phyloP scores from a whole-genome alignment of 2,329 filamentous ascomycete genomes.

The Ustulina deusta region DNA sequence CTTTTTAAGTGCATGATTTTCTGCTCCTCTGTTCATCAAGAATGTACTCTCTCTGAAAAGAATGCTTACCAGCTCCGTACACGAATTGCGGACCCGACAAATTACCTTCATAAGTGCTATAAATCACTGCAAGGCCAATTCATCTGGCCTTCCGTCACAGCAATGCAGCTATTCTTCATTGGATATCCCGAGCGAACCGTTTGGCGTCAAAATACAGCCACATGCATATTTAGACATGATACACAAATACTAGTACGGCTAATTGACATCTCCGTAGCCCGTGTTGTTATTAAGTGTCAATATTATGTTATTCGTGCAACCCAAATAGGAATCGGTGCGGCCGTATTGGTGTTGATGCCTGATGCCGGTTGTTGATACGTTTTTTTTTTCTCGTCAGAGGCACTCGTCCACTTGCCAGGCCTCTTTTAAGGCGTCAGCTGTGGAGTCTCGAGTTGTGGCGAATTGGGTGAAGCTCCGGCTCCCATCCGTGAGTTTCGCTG shows the following conservation, averaged over 20 bases:
- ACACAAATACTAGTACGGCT: background rate
- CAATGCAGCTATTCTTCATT: background rate
- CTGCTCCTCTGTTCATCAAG: too few species aligned
- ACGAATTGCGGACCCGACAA: background rate
- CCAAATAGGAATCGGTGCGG: background rate
- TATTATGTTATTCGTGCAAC: constrained; percentile 14
- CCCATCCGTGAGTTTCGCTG: background rate
- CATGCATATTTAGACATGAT: background rate
- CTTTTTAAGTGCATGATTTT: background rate
- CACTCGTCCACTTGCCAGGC: constrained; percentile 1
- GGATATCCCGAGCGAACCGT: too few species aligned
- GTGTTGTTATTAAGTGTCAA: background rate
- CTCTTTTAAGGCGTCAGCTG: background rate
- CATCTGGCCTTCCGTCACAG: background rate
- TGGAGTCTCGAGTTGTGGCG: background rate
- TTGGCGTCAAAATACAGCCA: background rate
- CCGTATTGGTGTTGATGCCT: constrained; percentile 16
- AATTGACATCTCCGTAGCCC: background rate
- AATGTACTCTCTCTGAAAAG: background rate
- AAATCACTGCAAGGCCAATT: background rate
- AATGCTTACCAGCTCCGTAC: too few species aligned
- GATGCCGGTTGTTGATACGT: background rate
- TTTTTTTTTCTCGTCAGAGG: background rate
- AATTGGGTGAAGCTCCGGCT: background rate
- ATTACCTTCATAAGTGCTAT: background rate